Evolutionary conservation across 2,329 filamentous ascomycete genomes (phyloP), one percentile per base, ranked within the genome.

Genomic region (Calonectria ilicicola): DNA sequence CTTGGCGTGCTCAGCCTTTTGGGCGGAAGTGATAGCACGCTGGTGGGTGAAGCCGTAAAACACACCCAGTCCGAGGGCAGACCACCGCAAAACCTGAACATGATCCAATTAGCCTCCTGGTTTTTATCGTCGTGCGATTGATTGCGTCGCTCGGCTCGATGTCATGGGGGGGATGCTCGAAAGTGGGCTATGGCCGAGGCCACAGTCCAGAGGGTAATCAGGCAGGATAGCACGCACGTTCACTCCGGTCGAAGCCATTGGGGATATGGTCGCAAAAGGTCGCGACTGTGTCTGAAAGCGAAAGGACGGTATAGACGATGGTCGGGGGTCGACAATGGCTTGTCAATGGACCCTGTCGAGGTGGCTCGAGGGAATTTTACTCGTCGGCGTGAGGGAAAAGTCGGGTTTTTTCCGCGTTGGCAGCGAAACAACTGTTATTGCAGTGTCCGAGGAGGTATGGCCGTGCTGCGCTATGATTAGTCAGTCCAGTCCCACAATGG

Each of bases 21-120:
- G 92, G 81, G 90, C 86, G 70, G 94, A 86, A 79, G 88, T 93
- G 85, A 99, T 93, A 75, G 91, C 91, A 83, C 93, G 90, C 89
- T 99, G 97, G 89, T 98, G 96, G 86, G 93, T 94, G 89, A 98
- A 92, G 85, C 97, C 97, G 89, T 99, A 99, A 88, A 98, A 93
- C 84, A 98, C 88, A 84, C 97, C 97, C 82, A 95, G 89, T 83
- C 93, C 94, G 79, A 99, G 94, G 84, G 96, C 96, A 83, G 95
- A 96, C 91, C 96, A 99, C 87, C 97, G 96, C 86, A 98, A 91
- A 86, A 99, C 96, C 97, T 99, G 86, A 65, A 80, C 72, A 75
- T 62, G 38, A 67, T 69, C 78, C 75, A 80, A 81, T 83, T 81
- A 83, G 79, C 74, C 69, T 74, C 75, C 64, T 49, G 23, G 35